phyloP scores from a whole-genome alignment of 352 stramenopile species.

The Globisporangium rhizosaccharum region DNA sequence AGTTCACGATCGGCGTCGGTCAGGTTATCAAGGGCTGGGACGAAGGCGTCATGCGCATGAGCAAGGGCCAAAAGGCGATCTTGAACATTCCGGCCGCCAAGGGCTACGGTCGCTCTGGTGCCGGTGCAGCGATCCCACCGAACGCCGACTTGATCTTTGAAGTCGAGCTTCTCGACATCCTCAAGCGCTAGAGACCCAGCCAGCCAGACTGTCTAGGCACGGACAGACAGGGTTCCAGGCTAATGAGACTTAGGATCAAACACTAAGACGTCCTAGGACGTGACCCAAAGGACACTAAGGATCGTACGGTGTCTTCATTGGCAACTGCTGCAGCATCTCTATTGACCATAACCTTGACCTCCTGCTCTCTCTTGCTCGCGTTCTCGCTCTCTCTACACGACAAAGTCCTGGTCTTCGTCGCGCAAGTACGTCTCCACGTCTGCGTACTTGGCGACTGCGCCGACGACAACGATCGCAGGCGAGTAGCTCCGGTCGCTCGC shows the following conservation, averaged over 20 bases:
- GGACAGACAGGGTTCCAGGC: too few relatives aligned
- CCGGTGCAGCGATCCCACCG: conserved; percentile 83
- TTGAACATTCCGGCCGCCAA: conserved; percentile 90
- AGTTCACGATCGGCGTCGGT: conserved; percentile 74
- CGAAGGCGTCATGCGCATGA: conserved; percentile 94
- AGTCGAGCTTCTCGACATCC: conserved; percentile 89
- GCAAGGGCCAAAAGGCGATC: conserved; percentile 89
- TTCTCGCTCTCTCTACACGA: conserved; percentile 5
- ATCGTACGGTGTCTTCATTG: too few relatives aligned
- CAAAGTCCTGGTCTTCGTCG: conserved; percentile 20
- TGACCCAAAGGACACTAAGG: too few relatives aligned
- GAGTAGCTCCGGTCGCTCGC: conserved; percentile 54
- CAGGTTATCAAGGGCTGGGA: conserved; percentile 95
- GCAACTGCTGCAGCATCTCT: neutral
- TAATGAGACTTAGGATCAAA: too few relatives aligned
- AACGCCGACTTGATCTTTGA: conserved; percentile 93
- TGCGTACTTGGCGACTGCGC: conserved; percentile 50
- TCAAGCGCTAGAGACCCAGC: conserved; percentile 11
- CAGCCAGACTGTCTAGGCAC: too few relatives aligned
- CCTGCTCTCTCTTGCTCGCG: neutral
- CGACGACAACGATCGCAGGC: conserved; percentile 66
- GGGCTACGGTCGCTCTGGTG: conserved; percentile 88
- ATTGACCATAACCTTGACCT: neutral
- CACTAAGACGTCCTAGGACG: too few relatives aligned
- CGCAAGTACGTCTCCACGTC: conserved; percentile 51